Conservation (phyloP, 2,329 filamentous ascomycete genomes). For the Davidsoniella virescens region DNA sequence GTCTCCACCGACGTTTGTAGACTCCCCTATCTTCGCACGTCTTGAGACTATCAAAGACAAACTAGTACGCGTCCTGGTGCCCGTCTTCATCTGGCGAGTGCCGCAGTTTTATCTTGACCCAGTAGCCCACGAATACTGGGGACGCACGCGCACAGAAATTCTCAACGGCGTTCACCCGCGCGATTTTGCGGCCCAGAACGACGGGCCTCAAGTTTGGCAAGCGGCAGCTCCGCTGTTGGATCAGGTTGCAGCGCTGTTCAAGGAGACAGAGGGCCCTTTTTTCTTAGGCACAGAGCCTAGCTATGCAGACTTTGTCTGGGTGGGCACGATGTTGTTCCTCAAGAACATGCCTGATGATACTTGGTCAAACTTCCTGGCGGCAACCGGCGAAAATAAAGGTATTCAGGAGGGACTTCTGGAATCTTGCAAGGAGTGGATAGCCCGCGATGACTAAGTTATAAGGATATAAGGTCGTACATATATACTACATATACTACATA, state of each 20-base stretch:
- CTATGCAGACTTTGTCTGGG: conserved; percentile 44
- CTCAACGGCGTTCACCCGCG: conserved; percentile 31
- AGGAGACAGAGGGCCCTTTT: conserved; percentile 41
- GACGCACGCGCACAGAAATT: conserved; percentile 29
- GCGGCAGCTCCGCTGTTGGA: conserved; percentile 17
- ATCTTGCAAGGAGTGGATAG: conserved; percentile 13
- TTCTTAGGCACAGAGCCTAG: conserved; percentile 39
- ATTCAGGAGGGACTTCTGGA: conserved; percentile 26
- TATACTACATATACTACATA: too few species aligned
- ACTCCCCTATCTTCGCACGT: conserved; percentile 31
- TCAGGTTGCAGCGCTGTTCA: conserved; percentile 32
- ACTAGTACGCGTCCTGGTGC: conserved; percentile 20
- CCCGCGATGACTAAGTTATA: not conserved
- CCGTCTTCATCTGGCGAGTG: conserved; percentile 32
- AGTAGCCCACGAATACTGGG: conserved; percentile 37
- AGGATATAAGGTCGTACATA: too few species aligned
- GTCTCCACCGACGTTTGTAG: conserved; percentile 38
- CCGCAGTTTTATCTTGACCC: conserved; percentile 34
- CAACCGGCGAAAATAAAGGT: conserved; percentile 21
- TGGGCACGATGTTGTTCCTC: conserved; percentile 29
- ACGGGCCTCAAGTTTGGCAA: conserved; percentile 34
- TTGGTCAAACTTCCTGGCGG: conserved; percentile 22
- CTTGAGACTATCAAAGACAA: conserved; percentile 23
- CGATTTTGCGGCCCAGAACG: conserved; percentile 16
- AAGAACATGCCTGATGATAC: conserved; percentile 21